Conservation (phyloP, 177 flowering plant genomes). For the Vitis hybrid region DNA sequence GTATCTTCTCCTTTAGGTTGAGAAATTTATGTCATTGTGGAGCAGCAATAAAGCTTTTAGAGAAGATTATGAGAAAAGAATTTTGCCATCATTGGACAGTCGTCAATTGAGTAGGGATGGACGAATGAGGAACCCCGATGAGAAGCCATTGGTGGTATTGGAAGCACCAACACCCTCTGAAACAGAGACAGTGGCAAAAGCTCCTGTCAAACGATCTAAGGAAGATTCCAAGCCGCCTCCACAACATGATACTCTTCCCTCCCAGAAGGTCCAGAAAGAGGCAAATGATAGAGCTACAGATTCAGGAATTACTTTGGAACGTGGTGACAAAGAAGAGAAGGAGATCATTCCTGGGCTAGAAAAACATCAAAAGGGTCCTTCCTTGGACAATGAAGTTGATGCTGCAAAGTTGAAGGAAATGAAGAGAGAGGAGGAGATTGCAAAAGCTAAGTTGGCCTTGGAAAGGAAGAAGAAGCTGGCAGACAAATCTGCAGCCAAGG, state of each 20-base stretch:
- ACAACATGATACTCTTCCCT: slow-evolving; percentile 25
- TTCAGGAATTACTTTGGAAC: slow-evolving; percentile 23
- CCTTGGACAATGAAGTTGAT: slow-evolving; percentile 37
- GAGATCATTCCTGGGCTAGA: slow-evolving; percentile 23
- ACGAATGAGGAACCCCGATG: slow-evolving; percentile 70
- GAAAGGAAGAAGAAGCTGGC: slow-evolving; percentile 92
- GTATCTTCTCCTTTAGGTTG: slow-evolving; percentile 43
- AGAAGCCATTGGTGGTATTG: slow-evolving; percentile 57
- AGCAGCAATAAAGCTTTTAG: slow-evolving; percentile 59
- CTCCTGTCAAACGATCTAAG: slow-evolving; percentile 37
- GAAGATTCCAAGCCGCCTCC: slow-evolving; percentile 47
- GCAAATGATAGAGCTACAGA: slow-evolving; percentile 28
- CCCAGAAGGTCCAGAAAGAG: slow-evolving; percentile 48
- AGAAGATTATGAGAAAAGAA: slow-evolving; percentile 79
- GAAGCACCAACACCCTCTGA: slow-evolving; percentile 37
- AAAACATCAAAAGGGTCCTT: slow-evolving; percentile 31
- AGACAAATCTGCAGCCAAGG: slow-evolving; percentile 87
- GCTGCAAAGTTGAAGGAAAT: slow-evolving; percentile 67
- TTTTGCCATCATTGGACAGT: slow-evolving; percentile 58
- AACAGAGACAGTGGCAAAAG: slow-evolving; percentile 39
- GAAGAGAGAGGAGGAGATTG: slow-evolving; percentile 88
- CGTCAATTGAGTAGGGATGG: slow-evolving; percentile 89
- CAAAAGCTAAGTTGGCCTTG: slow-evolving; percentile 70
- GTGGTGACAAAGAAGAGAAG: slow-evolving; percentile 29
- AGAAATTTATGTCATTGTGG: slow-evolving; percentile 72